phyloP scores from a whole-genome alignment of 2,329 filamentous ascomycete species.

The Dothideomycetes sp. region DNA sequence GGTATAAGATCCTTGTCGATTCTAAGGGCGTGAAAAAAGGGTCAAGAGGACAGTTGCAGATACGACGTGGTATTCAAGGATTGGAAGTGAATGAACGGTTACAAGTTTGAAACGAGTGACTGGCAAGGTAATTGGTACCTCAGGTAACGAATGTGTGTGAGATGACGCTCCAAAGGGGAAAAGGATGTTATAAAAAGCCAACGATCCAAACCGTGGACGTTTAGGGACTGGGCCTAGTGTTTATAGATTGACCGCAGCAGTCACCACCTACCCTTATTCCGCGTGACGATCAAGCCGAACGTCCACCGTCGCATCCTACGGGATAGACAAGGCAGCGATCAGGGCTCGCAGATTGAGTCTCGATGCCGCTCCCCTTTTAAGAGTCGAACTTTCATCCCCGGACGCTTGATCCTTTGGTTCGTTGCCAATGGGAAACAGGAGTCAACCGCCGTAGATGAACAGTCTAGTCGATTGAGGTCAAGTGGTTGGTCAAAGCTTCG shows the following conservation, averaged over 20 bases:
- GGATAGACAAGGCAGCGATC: conserved; percentile 1
- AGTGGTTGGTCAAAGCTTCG: too few relatives aligned
- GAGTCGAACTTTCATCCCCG: too few relatives aligned
- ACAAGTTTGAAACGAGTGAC: conserved; percentile 16
- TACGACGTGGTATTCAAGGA: neutral
- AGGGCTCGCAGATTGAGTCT: neutral
- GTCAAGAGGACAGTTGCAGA: neutral
- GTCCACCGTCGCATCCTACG: conserved; percentile 4
- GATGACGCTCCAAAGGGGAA: conserved; percentile 8
- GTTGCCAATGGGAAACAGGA: too few relatives aligned
- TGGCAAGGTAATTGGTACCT: conserved; percentile 15
- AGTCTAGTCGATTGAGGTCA: too few relatives aligned
- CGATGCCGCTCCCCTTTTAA: too few relatives aligned
- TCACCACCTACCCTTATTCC: too few relatives aligned
- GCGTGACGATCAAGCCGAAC: conserved; percentile 10
- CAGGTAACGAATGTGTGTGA: conserved; percentile 4
- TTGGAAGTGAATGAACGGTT: conserved; percentile 2
- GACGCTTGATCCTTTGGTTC: too few relatives aligned
- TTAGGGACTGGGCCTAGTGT: conserved; percentile 6
- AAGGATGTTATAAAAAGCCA: conserved; percentile 6
- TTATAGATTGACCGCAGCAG: too few relatives aligned
- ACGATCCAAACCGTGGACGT: conserved; percentile 1
- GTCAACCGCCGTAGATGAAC: too few relatives aligned
- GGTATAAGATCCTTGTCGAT: neutral
- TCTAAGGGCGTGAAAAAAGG: neutral